A percentile compares a stretch with the other conserved stretches of the same genome.
Conservation (phyloP, 495 filamentous ascomycete genomes). For the Rusavskia elegans region DNA sequence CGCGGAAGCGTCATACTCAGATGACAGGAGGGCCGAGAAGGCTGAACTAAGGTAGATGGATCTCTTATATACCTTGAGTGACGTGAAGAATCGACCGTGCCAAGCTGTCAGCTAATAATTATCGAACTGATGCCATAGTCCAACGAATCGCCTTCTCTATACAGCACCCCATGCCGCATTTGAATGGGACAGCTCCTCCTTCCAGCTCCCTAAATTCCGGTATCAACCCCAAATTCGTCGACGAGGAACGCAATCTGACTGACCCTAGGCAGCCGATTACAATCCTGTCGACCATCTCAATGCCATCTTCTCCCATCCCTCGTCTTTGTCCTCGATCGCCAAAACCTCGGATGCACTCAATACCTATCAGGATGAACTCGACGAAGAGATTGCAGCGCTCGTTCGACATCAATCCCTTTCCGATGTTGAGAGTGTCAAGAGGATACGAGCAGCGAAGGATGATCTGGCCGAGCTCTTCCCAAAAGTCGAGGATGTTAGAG, state of each 20-base stretch:
- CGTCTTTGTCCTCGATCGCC: constrained; percentile 64
- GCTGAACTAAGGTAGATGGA: too few relatives aligned
- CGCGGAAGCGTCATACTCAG: too few relatives aligned
- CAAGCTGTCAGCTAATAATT: neutral
- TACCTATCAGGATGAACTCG: constrained; percentile 70
- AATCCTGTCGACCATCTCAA: constrained; percentile 90
- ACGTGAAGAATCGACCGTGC: too few relatives aligned
- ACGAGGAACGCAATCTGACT: constrained; percentile 9
- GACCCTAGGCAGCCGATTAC: constrained; percentile 54
- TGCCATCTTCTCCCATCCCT: constrained; percentile 81
- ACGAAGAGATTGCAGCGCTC: constrained; percentile 59
- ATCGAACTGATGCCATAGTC: too few relatives aligned
- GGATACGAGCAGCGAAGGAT: constrained; percentile 77
- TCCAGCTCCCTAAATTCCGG: constrained; percentile 10
- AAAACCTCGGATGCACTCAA: constrained; percentile 56
- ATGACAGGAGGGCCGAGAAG: too few relatives aligned
- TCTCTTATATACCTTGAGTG: too few relatives aligned
- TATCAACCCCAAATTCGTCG: neutral
- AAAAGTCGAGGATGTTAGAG: constrained; percentile 89
- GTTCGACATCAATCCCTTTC: constrained; percentile 71
- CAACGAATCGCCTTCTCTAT: neutral
- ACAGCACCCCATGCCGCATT: constrained; percentile 9
- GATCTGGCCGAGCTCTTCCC: constrained; percentile 83
- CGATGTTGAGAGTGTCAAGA: constrained; percentile 71
- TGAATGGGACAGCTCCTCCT: constrained; percentile 9